Evolutionary conservation across 352 stramenopile species (phyloP).

Genomic region (Phytophthora citricola): DNA sequence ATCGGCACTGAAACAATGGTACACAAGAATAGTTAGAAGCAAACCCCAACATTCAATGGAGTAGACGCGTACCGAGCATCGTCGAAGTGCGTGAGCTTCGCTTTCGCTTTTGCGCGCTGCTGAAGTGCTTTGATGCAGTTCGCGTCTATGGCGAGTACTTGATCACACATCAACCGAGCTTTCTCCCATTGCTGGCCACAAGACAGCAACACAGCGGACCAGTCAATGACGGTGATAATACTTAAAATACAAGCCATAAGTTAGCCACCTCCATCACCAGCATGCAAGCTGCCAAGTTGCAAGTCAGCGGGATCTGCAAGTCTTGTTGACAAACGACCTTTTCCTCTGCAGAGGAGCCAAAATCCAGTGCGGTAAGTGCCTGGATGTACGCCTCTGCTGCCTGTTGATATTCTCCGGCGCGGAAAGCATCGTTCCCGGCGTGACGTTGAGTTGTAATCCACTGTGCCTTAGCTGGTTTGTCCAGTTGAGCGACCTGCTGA

Average conservation of each 20-base stretch:
- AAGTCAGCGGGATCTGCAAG: constrained; percentile 76
- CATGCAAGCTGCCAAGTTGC: constrained; percentile 81
- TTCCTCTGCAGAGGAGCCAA: constrained; percentile 45
- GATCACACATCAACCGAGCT: constrained; percentile 60
- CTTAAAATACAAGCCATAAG: not conserved
- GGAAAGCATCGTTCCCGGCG: constrained; percentile 66
- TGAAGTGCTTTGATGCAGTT: constrained; percentile 61
- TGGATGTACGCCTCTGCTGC: constrained; percentile 77
- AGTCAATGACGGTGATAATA: not conserved
- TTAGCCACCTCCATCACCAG: constrained; percentile 64
- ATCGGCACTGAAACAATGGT: constrained; percentile 26
- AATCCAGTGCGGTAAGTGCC: constrained; percentile 73
- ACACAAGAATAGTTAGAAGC: constrained; percentile 8
- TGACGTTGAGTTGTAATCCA: constrained; percentile 57
- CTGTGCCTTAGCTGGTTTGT: constrained; percentile 39
- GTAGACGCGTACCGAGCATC: constrained; percentile 56
- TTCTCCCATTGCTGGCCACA: constrained; percentile 68
- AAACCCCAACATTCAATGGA: not conserved
- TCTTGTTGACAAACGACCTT: constrained; percentile 53
- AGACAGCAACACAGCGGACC: not conserved
- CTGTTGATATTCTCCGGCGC: constrained; percentile 42
- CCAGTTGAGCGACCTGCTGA: constrained; percentile 52
- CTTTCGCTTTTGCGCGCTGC: constrained; percentile 67
- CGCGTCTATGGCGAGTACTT: constrained; percentile 58
- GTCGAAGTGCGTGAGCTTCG: constrained; percentile 56